phyloP scores from a whole-genome alignment of 2,329 filamentous ascomycete species.

The Penicillium aurantiogriseum region DNA sequence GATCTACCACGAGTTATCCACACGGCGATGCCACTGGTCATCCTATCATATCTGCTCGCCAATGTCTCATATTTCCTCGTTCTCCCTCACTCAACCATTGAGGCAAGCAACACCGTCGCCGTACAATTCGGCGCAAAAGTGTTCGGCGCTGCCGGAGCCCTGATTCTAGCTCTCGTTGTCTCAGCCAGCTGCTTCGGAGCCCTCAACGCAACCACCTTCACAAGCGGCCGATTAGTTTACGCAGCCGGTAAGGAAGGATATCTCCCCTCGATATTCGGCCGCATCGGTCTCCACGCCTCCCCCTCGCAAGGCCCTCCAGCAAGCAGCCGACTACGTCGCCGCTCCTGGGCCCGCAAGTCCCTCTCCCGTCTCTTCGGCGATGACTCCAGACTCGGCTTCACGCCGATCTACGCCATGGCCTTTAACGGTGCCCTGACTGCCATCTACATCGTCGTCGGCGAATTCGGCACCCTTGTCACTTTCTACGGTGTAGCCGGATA shows the following conservation, averaged over 20 bases:
- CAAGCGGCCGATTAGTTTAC: constrained; percentile 86
- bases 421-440: constrained; percentile 75
- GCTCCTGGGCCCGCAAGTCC: constrained; percentile 58
- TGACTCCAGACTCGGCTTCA: constrained; percentile 79
- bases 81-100: constrained; percentile 74
- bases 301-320: constrained; percentile 22
- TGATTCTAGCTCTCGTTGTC: constrained; percentile 85
- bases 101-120: constrained; percentile 89
- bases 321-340: constrained; percentile 41
- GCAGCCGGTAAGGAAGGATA: constrained; percentile 94
- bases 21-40: constrained; percentile 92
- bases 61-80: constrained; percentile 95
- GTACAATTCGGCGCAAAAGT: constrained; percentile 90
- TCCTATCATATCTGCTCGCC: constrained; percentile 82
- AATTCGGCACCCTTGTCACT: constrained; percentile 87
- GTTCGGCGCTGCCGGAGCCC: constrained; percentile 77
- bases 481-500: constrained; percentile 98
- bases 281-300: constrained; percentile 65
- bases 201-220: constrained; percentile 92
- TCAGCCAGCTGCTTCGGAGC: constrained; percentile 91
- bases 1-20: constrained; percentile 95
- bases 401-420: constrained; percentile 85
- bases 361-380: constrained; percentile 69
- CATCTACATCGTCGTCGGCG: constrained; percentile 78
- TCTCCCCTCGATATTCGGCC: constrained; percentile 77